A percentile compares a stretch with the other conserved stretches of the same genome.
Evolutionary conservation across 2,329 filamentous ascomycete genomes (phyloP).

Genomic region (Aspergillus texensis): DNA sequence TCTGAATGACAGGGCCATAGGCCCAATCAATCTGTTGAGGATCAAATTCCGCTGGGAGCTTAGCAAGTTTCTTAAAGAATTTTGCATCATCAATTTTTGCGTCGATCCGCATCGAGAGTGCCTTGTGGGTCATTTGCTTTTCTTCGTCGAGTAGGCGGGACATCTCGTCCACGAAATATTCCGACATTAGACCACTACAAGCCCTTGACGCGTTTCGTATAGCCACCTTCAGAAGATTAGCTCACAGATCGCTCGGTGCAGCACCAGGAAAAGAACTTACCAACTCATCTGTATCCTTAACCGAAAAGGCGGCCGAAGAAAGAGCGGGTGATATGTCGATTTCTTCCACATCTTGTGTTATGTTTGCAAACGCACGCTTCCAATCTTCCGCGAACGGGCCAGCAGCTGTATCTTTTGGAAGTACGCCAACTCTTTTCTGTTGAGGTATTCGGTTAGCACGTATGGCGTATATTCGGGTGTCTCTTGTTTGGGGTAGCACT

Average conservation of each 20-base stretch:
- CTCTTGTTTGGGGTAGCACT: conserved; percentile 40
- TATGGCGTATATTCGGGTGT: not conserved
- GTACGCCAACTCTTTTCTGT: conserved; percentile 84
- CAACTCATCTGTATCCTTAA: conserved; percentile 94
- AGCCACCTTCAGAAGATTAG: conserved; percentile 59
- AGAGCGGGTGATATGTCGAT: conserved; percentile 82
- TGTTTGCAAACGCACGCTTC: conserved; percentile 78
- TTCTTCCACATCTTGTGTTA: conserved; percentile 83
- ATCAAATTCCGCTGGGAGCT: conserved; percentile 85
- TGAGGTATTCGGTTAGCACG: not conserved
- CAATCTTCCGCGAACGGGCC: conserved; percentile 96
- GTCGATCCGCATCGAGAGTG: conserved; percentile 82
- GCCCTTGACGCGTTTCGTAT: conserved; percentile 95
- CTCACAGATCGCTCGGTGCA: not conserved
- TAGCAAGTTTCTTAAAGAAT: conserved; percentile 84
- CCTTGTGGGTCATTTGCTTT: conserved; percentile 92
- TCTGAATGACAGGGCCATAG: conserved; percentile 87
- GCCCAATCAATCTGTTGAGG: conserved; percentile 90
- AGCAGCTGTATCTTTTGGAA: conserved; percentile 79
- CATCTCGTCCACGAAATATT: conserved; percentile 98
- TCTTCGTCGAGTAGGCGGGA: conserved; percentile 92
- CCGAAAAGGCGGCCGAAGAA: conserved; percentile 79
- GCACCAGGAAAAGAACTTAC: conserved; percentile 41
- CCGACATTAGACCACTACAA: conserved; percentile 90
- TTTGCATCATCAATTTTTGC: conserved; percentile 90